Evolutionary conservation across 1,139 yeast genomes (phyloP), one percentile per base, ranked within the genome.

Genomic region (Scheffersomyces stambukii): DNA sequence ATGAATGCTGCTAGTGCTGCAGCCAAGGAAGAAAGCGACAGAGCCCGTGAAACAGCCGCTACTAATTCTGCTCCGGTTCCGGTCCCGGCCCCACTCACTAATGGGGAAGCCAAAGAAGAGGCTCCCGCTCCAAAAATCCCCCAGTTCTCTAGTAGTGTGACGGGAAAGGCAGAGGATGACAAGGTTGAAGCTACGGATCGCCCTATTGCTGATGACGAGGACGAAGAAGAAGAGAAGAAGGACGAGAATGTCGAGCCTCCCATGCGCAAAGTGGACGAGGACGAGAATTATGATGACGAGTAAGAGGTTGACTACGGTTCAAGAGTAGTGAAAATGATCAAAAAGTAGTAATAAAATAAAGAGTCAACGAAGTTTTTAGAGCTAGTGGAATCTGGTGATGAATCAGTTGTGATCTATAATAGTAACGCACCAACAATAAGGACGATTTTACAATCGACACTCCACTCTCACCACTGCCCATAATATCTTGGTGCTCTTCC

Each of bases 221-320:
- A 63, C 16, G 59, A 64, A 32, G 75, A 67, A 31, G 74, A 65
- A 13, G 71, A 52, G 54, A 52, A 43, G 33, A 33, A 50, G 30
- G 37, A 40, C 30, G 47, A 50, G 33, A 59, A 62, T 4, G 62
- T 64, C 9, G 91, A 81, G 42, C 78, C 81, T 17, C 86, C 84
- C 13, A 77, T 81, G 51, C 70, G 94, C 47, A 72, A 78, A 42
- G 78, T 84, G 15, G 89, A 81, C 30, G 95, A 83, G 47, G 95
- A 84, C 49, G 89, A 81, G 48, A 75, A 84, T 50, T 84, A 84
- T 50, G 95, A 84, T 50, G 93, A 81, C 35, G 86, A 74, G 21
- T 71, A 60, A 29, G n/a, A n/a, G n/a, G n/a, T n/a, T n/a, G n/a
- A n/a, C n/a, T n/a, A n/a, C n/a, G n/a, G n/a, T n/a, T n/a, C n/a